These are phyloP conservation scores for Zygotorulaspora mrakii DNA, from an alignment of 1,139 yeast genomes.

Conservation along the genomic window DNA sequence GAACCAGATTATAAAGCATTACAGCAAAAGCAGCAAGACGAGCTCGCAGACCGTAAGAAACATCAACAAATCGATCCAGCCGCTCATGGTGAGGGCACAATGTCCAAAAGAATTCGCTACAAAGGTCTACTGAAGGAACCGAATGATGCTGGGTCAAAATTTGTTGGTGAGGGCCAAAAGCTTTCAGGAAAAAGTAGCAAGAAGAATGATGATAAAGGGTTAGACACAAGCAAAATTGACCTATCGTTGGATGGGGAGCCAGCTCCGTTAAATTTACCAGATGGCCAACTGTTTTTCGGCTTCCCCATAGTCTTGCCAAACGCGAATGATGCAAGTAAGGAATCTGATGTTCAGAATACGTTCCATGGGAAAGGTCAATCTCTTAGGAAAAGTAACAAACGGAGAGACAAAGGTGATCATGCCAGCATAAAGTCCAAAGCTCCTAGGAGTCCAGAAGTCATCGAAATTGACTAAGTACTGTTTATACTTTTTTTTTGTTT, in stretches of 20 bases:
- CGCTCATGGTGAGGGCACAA: conserved; percentile 52
- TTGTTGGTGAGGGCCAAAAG: conserved; percentile 66
- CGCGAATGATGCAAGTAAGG: conserved; percentile 40
- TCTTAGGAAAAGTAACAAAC: conserved; percentile 66
- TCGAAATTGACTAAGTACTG: conserved; percentile 67
- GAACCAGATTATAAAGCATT: conserved; percentile 63
- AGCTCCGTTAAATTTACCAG: conserved; percentile 69
- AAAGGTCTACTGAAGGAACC: conserved; percentile 53
- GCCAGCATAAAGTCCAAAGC: conserved; percentile 40
- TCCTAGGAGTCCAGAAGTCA: conserved; percentile 68
- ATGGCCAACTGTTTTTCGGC: conserved; percentile 88
- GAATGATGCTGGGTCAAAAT: conserved; percentile 36
- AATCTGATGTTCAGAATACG: conserved; percentile 29
- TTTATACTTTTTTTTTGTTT: not conserved
- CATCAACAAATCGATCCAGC: conserved; percentile 37
- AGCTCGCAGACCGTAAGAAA: conserved; percentile 19
- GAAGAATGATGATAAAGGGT: conserved; percentile 11
- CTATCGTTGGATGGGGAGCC: conserved; percentile 51
- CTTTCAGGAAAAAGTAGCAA: conserved; percentile 57
- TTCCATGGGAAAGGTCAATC: conserved; percentile 68
- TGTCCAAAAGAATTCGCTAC: conserved; percentile 76
- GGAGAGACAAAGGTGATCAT: conserved; percentile 55
- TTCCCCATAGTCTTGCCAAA: conserved; percentile 79
- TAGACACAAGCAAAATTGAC: conserved; percentile 25
- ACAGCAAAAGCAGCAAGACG: conserved; percentile 19